Conservation (phyloP, 116 monocot genomes). For the Cymodocea nodosa region DNA sequence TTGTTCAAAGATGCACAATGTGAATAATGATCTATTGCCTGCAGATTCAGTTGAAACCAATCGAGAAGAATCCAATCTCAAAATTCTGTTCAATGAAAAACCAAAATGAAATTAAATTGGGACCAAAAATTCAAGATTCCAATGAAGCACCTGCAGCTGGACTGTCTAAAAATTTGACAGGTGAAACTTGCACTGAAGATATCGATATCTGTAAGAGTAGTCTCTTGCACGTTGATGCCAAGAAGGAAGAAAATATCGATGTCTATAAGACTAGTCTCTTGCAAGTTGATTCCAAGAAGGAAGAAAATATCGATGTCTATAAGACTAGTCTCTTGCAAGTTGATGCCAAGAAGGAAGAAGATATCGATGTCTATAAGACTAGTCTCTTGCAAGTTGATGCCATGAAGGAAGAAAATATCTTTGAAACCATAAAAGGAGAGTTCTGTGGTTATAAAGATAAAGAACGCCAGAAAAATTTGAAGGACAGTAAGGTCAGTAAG, state of each 20-base stretch:
- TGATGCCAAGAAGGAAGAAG: no score
- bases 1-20: background rate
- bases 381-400: no score
- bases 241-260: background rate
- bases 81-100: conserved; percentile 16
- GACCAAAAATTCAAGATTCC: background rate
- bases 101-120: background rate
- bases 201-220: background rate
- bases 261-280: no score
- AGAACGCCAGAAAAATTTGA: background rate
- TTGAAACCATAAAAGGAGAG: background rate
- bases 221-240: background rate
- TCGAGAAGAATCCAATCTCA: conserved; percentile 9
- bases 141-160: background rate
- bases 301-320: no score
- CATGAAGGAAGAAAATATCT: no score
- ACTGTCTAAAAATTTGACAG: background rate
- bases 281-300: no score
- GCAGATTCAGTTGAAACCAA: conserved; percentile 7
- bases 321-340: no score
- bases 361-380: no score
- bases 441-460: background rate
- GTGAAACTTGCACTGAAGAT: background rate
- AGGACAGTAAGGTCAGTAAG: conserved; percentile 2
- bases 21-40: background rate